Base-by-base conservation (phyloP, 2,329 filamentous ascomycete genomes). In the Cladosporium sp. region DNA sequence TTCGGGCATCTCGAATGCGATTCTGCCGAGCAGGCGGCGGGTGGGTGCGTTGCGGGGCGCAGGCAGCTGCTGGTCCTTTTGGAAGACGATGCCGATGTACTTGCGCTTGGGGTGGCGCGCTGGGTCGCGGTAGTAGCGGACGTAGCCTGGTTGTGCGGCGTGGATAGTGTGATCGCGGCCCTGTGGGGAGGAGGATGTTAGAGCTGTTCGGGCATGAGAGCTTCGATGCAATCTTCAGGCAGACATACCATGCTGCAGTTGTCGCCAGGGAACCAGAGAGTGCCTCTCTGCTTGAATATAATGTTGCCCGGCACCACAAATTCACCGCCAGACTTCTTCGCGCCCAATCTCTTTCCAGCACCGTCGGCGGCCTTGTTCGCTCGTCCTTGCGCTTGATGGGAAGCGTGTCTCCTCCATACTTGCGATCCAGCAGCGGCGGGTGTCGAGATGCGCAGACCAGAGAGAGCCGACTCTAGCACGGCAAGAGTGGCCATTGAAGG, bases 91-190 rank as follows among this genome's bases (percentile, higher is more conserved):
- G 68, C 95, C 95, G 74, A 99, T 99, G 83, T 93, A 99, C 78
- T 96, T 92, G 67, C 93, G 87, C 71, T 92, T 91, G 0, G 93
- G 91, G 78, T 98, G 92, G 66, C 84, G 85, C 35, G 85, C 79
- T 0, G 93, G 93, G 76, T 99, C 94, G 75, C 90, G 88, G 84
- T 99, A 99, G 86, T 97, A 99, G 73, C 95, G 93, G 67, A 99
- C 95, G 79, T 96, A 99, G 69, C 95, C 95, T 3, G 90, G 85
- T 65, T 90, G 87, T 67, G 88, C 89, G 62, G 95, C 89, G 79
- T 91, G 96, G 77, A 99, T 96, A 60, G 94, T 98, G 83, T 98
- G 95, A 79, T 99, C 93, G 67, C 95, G 90, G 60, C 95, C 95
- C 74, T 76, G 62, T 5, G 31, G 49, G 31, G 40, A 28, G 14